Base-by-base conservation (phyloP, 139 green algal species). In the Haematococcus lacustris region DNA sequence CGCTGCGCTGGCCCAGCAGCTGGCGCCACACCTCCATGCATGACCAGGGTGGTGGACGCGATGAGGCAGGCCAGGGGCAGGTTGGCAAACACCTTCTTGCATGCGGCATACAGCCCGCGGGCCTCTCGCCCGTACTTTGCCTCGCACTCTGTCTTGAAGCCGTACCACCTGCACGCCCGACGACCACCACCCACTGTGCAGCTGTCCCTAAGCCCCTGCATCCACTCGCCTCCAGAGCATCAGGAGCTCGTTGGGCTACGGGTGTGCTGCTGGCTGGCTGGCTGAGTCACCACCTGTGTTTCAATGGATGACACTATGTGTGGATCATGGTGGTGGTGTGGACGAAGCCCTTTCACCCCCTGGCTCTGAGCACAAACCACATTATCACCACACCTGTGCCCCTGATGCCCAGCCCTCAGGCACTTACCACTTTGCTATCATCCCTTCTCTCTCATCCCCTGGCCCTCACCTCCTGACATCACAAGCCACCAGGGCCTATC, bases 11-110 rank as follows among this genome's bases (percentile, higher is more conserved):
- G n/a, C n/a, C n/a, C n/a, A n/a, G n/a, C n/a, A n/a, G n/a, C n/a
- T n/a, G n/a, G n/a, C n/a, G n/a, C n/a, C 78, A 3, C 40, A 84
- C 78, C 78, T 77, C 79, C 94, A 76, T 99, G 94, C 64, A 95
- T 76, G 3, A 99, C 84, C 26, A 98, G 84, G 1, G 90, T 91
- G 26, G 73, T 77, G 17, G 51, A 32, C 0, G 67, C 73, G 0
- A 98, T 73, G 23, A 92, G 62, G 1, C 90, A 90, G 3, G 86
- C 87, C 73, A 97, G 79, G 0, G 92, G 92, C 41, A 97, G 80
- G 4, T 65, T 34, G 1, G 85, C 70, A 77, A 97, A 97, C 1
- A 94, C 32, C 32, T 76, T 75, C 71, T 87, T 88, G 78, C 73
- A 90, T 0, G 76, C 70, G 6, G 68, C 73, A 71, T 84, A 84